Evolutionary conservation across 2,329 filamentous ascomycete genomes (phyloP).

Genomic region (Trichoderma polysporum): DNA sequence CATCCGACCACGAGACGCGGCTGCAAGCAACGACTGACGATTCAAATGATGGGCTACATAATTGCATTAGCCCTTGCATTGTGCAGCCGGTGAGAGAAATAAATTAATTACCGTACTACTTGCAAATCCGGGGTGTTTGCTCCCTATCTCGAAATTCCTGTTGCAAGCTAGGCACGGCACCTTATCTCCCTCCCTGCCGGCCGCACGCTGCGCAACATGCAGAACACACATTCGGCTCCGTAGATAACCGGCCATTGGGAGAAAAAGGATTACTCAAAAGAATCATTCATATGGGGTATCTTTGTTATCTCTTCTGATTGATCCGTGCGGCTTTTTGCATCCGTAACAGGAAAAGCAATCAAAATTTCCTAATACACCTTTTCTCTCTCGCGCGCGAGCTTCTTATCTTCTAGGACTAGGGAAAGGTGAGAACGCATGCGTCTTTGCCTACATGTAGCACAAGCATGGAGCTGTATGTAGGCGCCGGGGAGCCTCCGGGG

Average conservation of each 20-base stretch:
- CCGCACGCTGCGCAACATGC: not conserved
- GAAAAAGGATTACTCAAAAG: slow-evolving; percentile 4
- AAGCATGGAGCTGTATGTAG: not conserved
- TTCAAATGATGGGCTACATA: not conserved
- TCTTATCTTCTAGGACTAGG: not conserved
- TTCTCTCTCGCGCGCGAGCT: not conserved
- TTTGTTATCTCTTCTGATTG: slow-evolving; percentile 17
- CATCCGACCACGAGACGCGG: not conserved
- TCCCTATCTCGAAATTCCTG: slow-evolving; percentile 1
- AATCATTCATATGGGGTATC: not conserved
- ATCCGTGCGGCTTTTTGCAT: not conserved
- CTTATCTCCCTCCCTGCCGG: slow-evolving; percentile 17
- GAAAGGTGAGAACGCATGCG: not conserved
- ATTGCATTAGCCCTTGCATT: slow-evolving; percentile 4
- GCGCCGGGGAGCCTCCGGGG: not conserved
- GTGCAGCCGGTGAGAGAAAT: slow-evolving; percentile 18
- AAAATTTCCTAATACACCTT: not conserved
- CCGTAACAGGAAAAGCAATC: not conserved
- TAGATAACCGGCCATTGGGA: slow-evolving; percentile 1
- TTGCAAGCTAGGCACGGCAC: slow-evolving; percentile 16
- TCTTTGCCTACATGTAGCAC: not conserved
- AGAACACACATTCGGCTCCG: not conserved
- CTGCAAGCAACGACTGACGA: not conserved
- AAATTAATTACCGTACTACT: slow-evolving; percentile 10
- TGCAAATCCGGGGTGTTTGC: slow-evolving; percentile 19